These are phyloP conservation scores for Casuarina glauca DNA, from an alignment of 306 rosid species.

Conservation along the genomic window DNA sequence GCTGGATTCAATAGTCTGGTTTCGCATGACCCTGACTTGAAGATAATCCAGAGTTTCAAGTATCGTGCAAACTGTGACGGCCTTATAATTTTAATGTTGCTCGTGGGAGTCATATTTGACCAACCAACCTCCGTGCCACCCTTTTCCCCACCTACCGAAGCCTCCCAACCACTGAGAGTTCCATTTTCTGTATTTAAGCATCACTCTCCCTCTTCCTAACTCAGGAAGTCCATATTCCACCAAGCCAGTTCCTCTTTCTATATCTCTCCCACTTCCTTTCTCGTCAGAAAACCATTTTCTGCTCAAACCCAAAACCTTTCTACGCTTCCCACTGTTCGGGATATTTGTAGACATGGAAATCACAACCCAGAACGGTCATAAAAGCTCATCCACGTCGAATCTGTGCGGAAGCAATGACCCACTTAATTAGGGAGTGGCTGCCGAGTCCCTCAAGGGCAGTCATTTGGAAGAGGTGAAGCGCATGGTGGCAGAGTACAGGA, in stretches of 20 bases:
- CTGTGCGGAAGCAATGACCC: constrained; percentile 56
- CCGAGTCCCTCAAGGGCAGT: constrained; percentile 61
- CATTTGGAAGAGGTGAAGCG: constrained; percentile 89
- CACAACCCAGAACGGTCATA: constrained; percentile 16
- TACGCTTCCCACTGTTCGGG: not conserved
- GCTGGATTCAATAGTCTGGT: too few relatives aligned
- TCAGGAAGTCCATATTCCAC: constrained; percentile 27
- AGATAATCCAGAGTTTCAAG: too few relatives aligned
- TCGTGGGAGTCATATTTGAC: constrained; percentile 29
- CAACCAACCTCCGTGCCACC: constrained; percentile 44
- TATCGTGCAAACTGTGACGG: too few relatives aligned
- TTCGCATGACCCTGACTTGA: too few relatives aligned
- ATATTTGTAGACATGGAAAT: constrained; percentile 36
- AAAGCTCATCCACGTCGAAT: not conserved
- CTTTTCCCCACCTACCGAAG: constrained; percentile 61
- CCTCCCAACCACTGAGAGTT: constrained; percentile 14
- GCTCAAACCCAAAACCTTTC: not conserved
- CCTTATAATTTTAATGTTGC: too few relatives aligned
- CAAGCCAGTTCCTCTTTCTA: constrained; percentile 18
- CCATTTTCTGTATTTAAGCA: constrained; percentile 35
- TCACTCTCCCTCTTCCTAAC: constrained; percentile 11
- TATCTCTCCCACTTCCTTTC: not conserved
- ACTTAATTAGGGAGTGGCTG: constrained; percentile 66
- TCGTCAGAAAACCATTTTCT: not conserved
- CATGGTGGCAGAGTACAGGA: constrained; percentile 78